These are phyloP conservation scores for Diplodia intermedia DNA, from an alignment of 2,329 filamentous ascomycete species.

Conservation along the genomic window DNA sequence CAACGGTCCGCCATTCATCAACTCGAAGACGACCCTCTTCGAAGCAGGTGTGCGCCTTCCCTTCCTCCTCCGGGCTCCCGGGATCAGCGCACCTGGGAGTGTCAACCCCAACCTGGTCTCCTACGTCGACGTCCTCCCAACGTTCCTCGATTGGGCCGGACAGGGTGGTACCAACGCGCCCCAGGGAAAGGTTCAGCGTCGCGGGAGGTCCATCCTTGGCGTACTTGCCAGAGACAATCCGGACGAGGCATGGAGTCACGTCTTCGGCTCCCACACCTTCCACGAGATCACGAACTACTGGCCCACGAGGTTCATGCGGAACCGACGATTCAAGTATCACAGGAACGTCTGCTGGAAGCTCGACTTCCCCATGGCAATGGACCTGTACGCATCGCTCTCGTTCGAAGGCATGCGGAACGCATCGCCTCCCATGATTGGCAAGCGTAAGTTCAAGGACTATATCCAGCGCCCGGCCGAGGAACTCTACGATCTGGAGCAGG, in stretches of 20 bases:
- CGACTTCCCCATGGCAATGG: conserved; percentile 58
- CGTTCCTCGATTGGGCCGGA: conserved; percentile 47
- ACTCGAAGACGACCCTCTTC: conserved; percentile 60
- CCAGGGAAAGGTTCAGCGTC: not conserved
- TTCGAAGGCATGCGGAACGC: conserved; percentile 56
- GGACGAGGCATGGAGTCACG: conserved; percentile 38
- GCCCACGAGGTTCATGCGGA: conserved; percentile 58
- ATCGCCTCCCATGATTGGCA: conserved; percentile 48
- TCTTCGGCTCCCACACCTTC: conserved; percentile 61
- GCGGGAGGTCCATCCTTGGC: conserved; percentile 51
- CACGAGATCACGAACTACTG: conserved; percentile 61
- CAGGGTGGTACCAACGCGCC: not conserved
- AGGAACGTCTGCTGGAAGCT: conserved; percentile 59
- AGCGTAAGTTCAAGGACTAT: conserved; percentile 52
- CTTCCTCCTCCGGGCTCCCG: conserved; percentile 51
- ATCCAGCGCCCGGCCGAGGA: conserved; percentile 55
- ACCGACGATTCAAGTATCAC: conserved; percentile 57
- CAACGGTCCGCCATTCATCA: conserved; percentile 59
- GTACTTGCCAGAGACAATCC: conserved; percentile 39
- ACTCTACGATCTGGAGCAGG: conserved; percentile 55
- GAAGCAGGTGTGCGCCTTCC: conserved; percentile 57
- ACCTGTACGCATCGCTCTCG: conserved; percentile 54
- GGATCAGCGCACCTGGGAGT: conserved; percentile 35
- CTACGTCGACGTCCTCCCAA: conserved; percentile 57
- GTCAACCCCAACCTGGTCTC: conserved; percentile 56